phyloP scores from a whole-genome alignment of 805 yeast species.

The Nakazawaea ambrosiae region DNA sequence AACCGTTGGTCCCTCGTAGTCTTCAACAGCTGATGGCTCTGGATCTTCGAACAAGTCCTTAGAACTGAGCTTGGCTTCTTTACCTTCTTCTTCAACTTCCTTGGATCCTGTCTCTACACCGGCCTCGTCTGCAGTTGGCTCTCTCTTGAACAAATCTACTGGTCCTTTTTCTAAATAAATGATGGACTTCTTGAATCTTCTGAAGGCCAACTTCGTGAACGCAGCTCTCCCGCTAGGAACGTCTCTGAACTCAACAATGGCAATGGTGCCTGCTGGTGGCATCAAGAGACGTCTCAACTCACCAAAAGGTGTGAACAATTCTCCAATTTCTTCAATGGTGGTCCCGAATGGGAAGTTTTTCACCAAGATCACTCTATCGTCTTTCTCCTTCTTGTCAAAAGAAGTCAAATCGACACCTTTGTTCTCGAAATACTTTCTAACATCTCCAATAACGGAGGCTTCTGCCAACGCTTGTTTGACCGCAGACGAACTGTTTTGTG shows the following conservation, averaged over 20 bases:
- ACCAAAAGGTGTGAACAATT: conserved; percentile 75
- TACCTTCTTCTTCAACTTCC: conserved; percentile 27
- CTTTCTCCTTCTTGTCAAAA: conserved; percentile 62
- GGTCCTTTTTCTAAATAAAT: conserved; percentile 95
- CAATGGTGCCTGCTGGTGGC: conserved; percentile 97
- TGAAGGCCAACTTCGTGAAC: conserved; percentile 78
- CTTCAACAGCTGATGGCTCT: conserved; percentile 26
- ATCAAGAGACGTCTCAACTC: conserved; percentile 71
- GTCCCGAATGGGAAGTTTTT: conserved; percentile 93
- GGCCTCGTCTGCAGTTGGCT: conserved; percentile 34
- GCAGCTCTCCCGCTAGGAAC: conserved; percentile 83
- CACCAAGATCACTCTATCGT: conserved; percentile 73
- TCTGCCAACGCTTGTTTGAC: conserved; percentile 97
- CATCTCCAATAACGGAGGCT: conserved; percentile 90
- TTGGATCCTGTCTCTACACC: conserved; percentile 21
- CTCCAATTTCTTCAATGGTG: conserved; percentile 70
- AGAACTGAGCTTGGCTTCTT: conserved; percentile 38
- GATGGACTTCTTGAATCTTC: conserved; percentile 81
- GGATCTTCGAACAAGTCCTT: conserved; percentile 33
- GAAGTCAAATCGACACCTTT: conserved; percentile 79
- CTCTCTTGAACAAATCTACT: conserved; percentile 62
- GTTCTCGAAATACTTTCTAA: conserved; percentile 76
- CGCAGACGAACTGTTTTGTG: conserved; percentile 80
- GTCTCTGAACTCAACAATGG: conserved; percentile 84
- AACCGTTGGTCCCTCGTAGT: conserved; percentile 64